Evolutionary conservation across 176 grass and related monocot genomes (phyloP).

Genomic region (Otatea glauca): DNA sequence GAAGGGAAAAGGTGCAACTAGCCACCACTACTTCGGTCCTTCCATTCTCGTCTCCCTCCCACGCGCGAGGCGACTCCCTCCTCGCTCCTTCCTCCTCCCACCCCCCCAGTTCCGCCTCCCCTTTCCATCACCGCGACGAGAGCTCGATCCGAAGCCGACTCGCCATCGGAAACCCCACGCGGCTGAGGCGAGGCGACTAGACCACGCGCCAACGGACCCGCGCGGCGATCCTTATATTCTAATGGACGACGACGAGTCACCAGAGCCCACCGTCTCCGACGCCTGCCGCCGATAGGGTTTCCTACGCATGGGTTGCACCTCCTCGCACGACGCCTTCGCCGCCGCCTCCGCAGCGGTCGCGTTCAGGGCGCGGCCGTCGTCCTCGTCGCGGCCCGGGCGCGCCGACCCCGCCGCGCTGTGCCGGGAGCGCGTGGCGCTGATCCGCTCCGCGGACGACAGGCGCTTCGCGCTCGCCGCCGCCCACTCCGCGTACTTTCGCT

Average conservation of each 20-base stretch:
- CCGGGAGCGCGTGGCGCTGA: slow-evolving; percentile 68
- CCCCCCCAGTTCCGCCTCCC: neutral
- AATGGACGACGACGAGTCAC: slow-evolving; percentile 61
- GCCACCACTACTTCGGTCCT: no score
- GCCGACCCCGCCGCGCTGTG: slow-evolving; percentile 59
- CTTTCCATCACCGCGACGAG: neutral
- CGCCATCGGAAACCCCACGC: neutral
- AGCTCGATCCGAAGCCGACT: neutral
- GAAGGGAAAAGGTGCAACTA: no score
- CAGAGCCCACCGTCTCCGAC: slow-evolving; percentile 22
- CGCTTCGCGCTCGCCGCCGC: slow-evolving; percentile 68
- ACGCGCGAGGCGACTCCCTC: neutral
- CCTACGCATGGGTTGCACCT: slow-evolving; percentile 61
- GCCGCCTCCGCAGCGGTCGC: slow-evolving; percentile 11
- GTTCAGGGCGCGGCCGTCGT: slow-evolving; percentile 14
- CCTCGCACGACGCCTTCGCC: slow-evolving; percentile 59
- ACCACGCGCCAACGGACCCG: neutral
- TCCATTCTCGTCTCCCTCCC: slow-evolving; percentile 1
- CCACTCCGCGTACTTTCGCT: slow-evolving; percentile 81
- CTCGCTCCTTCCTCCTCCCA: neutral
- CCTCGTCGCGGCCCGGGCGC: neutral
- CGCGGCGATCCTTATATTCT: neutral
- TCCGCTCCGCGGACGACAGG: slow-evolving; percentile 56
- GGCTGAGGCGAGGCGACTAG: neutral
- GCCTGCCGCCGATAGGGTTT: slow-evolving; percentile 42